A percentile compares a stretch with the other conserved stretches of the same genome.
Conservation (phyloP, 2,329 filamentous ascomycete genomes). For the Trichophyton equinum region DNA sequence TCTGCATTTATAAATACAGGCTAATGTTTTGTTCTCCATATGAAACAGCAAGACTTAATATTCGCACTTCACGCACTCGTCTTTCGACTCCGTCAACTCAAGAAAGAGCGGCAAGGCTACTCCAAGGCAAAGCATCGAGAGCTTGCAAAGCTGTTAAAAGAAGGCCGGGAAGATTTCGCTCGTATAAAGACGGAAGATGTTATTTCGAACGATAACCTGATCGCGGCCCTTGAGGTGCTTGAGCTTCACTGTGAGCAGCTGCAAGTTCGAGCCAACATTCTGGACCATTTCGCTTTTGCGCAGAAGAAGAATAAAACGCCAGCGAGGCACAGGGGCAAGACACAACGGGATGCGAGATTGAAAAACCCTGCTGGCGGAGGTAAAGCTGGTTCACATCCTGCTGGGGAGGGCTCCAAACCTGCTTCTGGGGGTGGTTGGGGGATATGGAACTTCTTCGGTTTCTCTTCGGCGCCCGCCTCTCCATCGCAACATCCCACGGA, state of each 20-base stretch:
- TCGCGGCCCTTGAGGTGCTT: slow-evolving; percentile 15
- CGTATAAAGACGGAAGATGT: slow-evolving; percentile 17
- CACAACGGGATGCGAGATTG: background rate
- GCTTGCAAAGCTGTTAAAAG: slow-evolving; percentile 15
- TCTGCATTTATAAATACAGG: background rate
- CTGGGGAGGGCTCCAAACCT: background rate
- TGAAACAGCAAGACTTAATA: slow-evolving; percentile 14
- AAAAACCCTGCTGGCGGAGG: background rate
- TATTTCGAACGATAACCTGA: slow-evolving; percentile 16
- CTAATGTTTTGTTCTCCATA: background rate
- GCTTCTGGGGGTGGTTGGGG: slow-evolving; percentile 9
- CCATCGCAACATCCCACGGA: background rate
- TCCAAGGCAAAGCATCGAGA: slow-evolving; percentile 16
- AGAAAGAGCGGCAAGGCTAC: slow-evolving; percentile 15
- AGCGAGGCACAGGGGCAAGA: background rate
- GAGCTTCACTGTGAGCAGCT: slow-evolving; percentile 17
- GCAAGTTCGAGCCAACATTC: slow-evolving; percentile 15
- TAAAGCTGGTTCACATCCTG: background rate
- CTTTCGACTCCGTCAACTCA: slow-evolving; percentile 16
- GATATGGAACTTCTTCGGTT: slow-evolving; percentile 12
- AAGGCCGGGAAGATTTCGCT: slow-evolving; percentile 16
- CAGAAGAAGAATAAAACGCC: slow-evolving; percentile 10
- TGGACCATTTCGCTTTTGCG: slow-evolving; percentile 16
- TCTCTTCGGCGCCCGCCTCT: background rate
- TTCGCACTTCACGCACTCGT: slow-evolving; percentile 15